Base-by-base conservation (phyloP, 2,329 filamentous ascomycete species). In the Venturiaceae sp. region DNA sequence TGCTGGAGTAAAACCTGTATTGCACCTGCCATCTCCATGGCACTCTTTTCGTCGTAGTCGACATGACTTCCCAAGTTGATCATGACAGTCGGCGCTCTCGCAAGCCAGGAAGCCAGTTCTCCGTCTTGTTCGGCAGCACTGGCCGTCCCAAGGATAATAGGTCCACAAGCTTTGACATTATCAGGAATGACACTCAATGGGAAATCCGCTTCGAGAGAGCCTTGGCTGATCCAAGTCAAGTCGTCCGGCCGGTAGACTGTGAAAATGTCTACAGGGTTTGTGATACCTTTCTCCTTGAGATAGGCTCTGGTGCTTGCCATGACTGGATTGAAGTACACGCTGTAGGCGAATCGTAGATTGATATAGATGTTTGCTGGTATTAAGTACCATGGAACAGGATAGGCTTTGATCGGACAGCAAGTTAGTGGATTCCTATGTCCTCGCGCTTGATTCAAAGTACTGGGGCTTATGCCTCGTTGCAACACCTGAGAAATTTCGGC, bases 311-410 rank as follows among this genome's bases (percentile, higher is more conserved):
- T 57, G 7, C 61, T 55, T 39, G 62, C 66, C 6, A 65, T 41
- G 23, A 60, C 60, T 3, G 62, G 55, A 53, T 64, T 62, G 14
- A 59, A 62, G 28, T 64, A 11, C 23, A 67, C 54, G 11, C 61
- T 41, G 19, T 60, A 61, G 2, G 66, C 53, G 8, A 69, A 57
- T 13, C 66, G 64, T 1, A 77, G 54, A 7, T 70, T 63, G 55
- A 74, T 69, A 57, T 68, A 71, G 1, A 76, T 66, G 57, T 80
- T 80, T 14, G 72, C 59, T 0, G 73, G 73, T 13, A 77, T 67
- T 1, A 73, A 63, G 47, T 69, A 66, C 69, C 67, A 74, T 1
- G 78, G 77, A 0, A 81, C 67, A 3, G 78, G 78, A 58, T 74
- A 80, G 0, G 71, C 44, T 50, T 3, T n/a, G 16, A 8, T 46